Conservation (phyloP, 2,329 filamentous ascomycete genomes). For the Clonostachys solani region DNA sequence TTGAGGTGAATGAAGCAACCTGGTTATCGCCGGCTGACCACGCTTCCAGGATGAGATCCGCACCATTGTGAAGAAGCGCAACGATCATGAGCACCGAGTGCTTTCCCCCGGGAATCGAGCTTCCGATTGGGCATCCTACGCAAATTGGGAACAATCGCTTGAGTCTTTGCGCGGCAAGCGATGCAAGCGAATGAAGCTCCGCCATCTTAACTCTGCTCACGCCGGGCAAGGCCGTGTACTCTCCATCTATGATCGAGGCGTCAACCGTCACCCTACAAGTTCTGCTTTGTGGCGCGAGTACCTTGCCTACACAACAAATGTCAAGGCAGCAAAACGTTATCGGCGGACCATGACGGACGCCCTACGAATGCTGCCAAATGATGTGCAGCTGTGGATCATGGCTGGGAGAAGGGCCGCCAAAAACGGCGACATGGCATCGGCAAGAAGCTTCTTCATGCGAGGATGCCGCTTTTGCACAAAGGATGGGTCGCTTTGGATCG, state of each 20-base stretch:
- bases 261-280: constrained; percentile 78
- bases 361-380: constrained; percentile 80
- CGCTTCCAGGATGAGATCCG: constrained; percentile 76
- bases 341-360: constrained; percentile 62
- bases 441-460: constrained; percentile 80
- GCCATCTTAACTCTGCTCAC: constrained; percentile 58
- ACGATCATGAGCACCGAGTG: constrained; percentile 88
- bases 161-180: constrained; percentile 79
- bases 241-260: constrained; percentile 82
- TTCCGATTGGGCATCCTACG: constrained; percentile 80
- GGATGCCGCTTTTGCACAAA: constrained; percentile 85
- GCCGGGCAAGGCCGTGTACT: constrained; percentile 80
- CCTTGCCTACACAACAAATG: constrained; percentile 71
- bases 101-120: constrained; percentile 76
- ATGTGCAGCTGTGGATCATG: constrained; percentile 80
- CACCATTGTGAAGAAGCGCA: constrained; percentile 83
- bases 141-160: constrained; percentile 64
- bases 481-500: constrained; percentile 73
- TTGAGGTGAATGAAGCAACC: too few relatives aligned
- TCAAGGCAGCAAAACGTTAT: constrained; percentile 63
- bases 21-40: too few relatives aligned
- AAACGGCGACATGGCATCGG: constrained; percentile 82
- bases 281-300: constrained; percentile 85
- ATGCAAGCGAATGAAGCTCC: constrained; percentile 75
- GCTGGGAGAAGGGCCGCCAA: constrained; percentile 74